Evolutionary conservation across 345 rosid species (phyloP).

Genomic region (Luvunga scandens): DNA sequence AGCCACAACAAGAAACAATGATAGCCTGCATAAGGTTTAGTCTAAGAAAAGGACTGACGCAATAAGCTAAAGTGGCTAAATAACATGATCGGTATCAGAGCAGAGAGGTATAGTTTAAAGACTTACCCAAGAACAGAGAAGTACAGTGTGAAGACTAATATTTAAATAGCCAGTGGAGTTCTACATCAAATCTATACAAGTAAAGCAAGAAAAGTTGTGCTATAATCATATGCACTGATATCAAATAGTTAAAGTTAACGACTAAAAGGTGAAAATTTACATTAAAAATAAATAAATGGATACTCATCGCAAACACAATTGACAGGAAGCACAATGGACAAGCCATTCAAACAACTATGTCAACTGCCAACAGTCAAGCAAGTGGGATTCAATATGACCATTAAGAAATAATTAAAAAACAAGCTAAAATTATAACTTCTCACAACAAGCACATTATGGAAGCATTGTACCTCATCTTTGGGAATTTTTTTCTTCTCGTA

Average conservation of each 20-base stretch:
- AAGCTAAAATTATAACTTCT: neutral
- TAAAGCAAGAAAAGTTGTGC: neutral
- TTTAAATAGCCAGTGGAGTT: too few species aligned
- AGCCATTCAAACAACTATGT: neutral
- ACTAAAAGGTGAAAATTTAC: neutral
- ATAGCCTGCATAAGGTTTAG: conserved; percentile 53
- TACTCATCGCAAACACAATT: neutral
- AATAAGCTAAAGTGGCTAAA: neutral
- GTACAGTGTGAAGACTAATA: neutral
- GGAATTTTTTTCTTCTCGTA: conserved; percentile 72
- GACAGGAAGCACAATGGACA: neutral
- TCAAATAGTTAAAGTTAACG: neutral
- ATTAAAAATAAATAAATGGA: neutral
- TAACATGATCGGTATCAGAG: neutral
- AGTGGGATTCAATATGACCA: neutral
- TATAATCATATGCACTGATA: neutral
- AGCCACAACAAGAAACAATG: conserved; percentile 93
- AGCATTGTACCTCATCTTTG: conserved; percentile 58
- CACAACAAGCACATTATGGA: neutral
- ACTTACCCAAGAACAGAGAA: neutral
- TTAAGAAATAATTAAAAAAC: neutral
- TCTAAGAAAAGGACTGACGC: conserved; percentile 8
- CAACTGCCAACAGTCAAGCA: neutral
- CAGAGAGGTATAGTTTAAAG: neutral
- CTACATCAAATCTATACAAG: neutral